Evolutionary conservation across 2,329 filamentous ascomycete genomes (phyloP), one percentile per base, ranked within the genome.

Genomic region (Emergomyces pasteurianus): DNA sequence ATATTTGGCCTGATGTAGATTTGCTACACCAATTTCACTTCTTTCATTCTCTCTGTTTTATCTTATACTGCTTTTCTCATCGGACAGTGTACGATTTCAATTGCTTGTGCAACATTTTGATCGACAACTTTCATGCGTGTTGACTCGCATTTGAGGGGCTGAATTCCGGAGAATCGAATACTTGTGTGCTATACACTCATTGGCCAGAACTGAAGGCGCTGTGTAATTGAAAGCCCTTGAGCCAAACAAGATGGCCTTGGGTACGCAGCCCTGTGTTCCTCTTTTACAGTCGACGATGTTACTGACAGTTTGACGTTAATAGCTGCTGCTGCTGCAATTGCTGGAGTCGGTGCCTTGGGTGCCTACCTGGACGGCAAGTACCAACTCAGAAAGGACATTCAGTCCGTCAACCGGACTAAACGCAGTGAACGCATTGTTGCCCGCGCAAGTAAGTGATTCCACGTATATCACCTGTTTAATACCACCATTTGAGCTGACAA

Each of bases 311-410:
- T 47, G 34, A 12, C 38, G 16, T 31, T 31, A 28, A 53, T 52
- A 61, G 61, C 62, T 36, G 62, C 66, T 50, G 68, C 68, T 50
- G 68, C 71, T 16, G 64, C 66, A 18, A 67, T 68, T 21, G 71
- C 70, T 16, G 71, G 70, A 47, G 67, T 66, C n/a, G 69, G 71
- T 40, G 76, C 76, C 12, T 74, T 76, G 14, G 80, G 81, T 47
- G 79, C 80, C 16, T 89, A 89, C 66, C 74, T 88, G 52, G 83
- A 91, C 68, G 88, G 84, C 59, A 89, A 87, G 75, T 85, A 82
- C 66, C 83, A 88, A 69, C 69, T 91, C 57, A 71, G 74, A 49
- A 83, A 87, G 67, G 88, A 92, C 70, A 64, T 87, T 18, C 66
- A 69, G 0, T 66, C 67, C 7, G 71, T 88, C n/a, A 69, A 75